Evolutionary conservation across 208 protist species (phyloP).

Genomic region (Polymyxa betae): DNA sequence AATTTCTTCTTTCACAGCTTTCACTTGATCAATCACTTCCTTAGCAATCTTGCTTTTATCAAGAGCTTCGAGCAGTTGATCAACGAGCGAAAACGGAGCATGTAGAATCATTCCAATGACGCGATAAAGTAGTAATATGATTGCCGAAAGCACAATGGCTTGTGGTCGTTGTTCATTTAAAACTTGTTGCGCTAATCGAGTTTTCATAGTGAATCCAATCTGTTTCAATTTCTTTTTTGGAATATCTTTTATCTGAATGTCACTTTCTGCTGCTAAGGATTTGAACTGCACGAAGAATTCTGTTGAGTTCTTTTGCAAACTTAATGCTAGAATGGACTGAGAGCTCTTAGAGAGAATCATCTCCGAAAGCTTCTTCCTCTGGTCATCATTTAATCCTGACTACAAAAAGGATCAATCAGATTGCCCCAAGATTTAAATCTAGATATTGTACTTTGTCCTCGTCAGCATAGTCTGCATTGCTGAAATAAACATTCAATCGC

Average conservation of each 20-base stretch:
- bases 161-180: not conserved
- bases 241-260: conserved; percentile 25
- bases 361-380: not conserved
- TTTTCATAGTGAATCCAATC: not conserved
- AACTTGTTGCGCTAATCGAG: not conserved
- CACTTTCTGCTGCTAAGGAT: not conserved
- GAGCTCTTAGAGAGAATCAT: not conserved
- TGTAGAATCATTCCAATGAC: not conserved
- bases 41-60: not conserved
- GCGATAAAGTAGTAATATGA: not conserved
- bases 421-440: not conserved
- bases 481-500: not conserved
- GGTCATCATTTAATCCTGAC: not conserved
- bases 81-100: not conserved
- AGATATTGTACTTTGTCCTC: not conserved
- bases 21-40: not conserved
- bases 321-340: not conserved
- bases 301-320: not conserved
- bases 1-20: not conserved
- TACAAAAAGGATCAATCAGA: not conserved
- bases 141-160: not conserved
- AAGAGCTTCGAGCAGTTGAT: not conserved
- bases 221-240: not conserved
- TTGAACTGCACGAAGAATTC: not conserved
- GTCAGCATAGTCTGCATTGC: not conserved